These are phyloP conservation scores for Penicillium sp. DNA, from an alignment of 2,329 filamentous ascomycete genomes.

Conservation along the genomic window DNA sequence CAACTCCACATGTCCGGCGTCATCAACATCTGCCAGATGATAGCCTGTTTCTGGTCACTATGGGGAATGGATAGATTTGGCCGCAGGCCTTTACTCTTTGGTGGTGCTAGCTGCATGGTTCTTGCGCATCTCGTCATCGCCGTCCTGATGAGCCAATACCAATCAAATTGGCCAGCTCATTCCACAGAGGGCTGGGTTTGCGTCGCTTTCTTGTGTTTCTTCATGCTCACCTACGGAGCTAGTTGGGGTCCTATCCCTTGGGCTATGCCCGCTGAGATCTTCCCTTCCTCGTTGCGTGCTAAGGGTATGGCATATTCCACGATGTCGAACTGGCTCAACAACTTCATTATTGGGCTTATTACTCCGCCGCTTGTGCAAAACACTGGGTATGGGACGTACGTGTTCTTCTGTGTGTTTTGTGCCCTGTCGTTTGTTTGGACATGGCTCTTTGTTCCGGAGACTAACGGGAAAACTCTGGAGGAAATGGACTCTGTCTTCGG, in stretches of 20 bases:
- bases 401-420: slow-evolving; percentile 57
- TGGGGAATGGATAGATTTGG: slow-evolving; percentile 34
- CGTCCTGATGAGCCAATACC: slow-evolving; percentile 21
- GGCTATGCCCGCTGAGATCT: slow-evolving; percentile 41
- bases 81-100: slow-evolving; percentile 25
- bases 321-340: slow-evolving; percentile 40
- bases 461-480: slow-evolving; percentile 53
- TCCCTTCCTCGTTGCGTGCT: slow-evolving; percentile 33
- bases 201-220: slow-evolving; percentile 18
- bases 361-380: slow-evolving; percentile 61
- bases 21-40: slow-evolving; percentile 35
- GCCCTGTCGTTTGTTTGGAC: slow-evolving; percentile 50
- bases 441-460: slow-evolving; percentile 55
- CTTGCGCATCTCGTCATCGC: slow-evolving; percentile 33
- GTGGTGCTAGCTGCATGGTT: slow-evolving; percentile 28
- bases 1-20: slow-evolving; percentile 27
- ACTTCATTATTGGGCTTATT: slow-evolving; percentile 54
- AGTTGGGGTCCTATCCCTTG: slow-evolving; percentile 39
- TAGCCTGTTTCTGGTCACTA: slow-evolving; percentile 31
- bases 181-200: slow-evolving; percentile 20
- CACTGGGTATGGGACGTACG: slow-evolving; percentile 50
- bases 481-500: slow-evolving; percentile 49
- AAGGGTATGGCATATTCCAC: slow-evolving; percentile 40
- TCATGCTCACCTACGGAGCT: slow-evolving; percentile 21
- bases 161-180: slow-evolving; percentile 22